Conservation (phyloP, 2,329 filamentous ascomycete genomes). For the Exophiala aquamarina region DNA sequence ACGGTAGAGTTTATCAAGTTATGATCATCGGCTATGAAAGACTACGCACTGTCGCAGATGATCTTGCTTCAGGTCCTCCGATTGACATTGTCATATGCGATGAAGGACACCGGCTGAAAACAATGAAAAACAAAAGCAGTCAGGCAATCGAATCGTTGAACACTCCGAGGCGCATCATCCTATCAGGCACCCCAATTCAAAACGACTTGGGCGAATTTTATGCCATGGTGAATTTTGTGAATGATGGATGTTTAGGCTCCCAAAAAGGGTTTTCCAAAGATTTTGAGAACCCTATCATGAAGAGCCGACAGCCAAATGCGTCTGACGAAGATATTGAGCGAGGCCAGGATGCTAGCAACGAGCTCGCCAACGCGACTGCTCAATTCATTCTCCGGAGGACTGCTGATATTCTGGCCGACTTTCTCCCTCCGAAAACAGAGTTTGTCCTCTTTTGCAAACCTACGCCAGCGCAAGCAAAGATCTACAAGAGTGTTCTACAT, state of each 20-base stretch:
- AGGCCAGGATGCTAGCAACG: conserved; percentile 61
- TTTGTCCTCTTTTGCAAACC: conserved; percentile 67
- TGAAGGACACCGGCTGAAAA: conserved; percentile 68
- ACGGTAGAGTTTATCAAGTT: conserved; percentile 66
- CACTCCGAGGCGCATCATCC: conserved; percentile 60
- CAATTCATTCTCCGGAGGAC: conserved; percentile 67
- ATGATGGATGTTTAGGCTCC: conserved; percentile 63
- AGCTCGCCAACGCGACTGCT: conserved; percentile 60
- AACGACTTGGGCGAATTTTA: conserved; percentile 69
- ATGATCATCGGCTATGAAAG: conserved; percentile 76
- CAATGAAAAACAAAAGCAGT: conserved; percentile 67
- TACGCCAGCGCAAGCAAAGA: conserved; percentile 58
- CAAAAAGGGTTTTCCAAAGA: conserved; percentile 63
- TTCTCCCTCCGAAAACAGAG: conserved; percentile 66
- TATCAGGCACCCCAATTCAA: conserved; percentile 68
- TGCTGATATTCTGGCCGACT: conserved; percentile 65
- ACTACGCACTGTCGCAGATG: conserved; percentile 63
- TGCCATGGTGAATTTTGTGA: conserved; percentile 68
- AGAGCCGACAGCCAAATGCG: conserved; percentile 64
- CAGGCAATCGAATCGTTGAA: conserved; percentile 64
- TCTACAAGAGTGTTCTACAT: conserved; percentile 64
- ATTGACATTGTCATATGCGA: conserved; percentile 72
- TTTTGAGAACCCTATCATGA: conserved; percentile 65
- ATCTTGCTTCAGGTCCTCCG: conserved; percentile 60
- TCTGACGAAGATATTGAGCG: conserved; percentile 62